phyloP scores from a whole-genome alignment of 345 rosid species.

The Rhizophora apiculata region DNA sequence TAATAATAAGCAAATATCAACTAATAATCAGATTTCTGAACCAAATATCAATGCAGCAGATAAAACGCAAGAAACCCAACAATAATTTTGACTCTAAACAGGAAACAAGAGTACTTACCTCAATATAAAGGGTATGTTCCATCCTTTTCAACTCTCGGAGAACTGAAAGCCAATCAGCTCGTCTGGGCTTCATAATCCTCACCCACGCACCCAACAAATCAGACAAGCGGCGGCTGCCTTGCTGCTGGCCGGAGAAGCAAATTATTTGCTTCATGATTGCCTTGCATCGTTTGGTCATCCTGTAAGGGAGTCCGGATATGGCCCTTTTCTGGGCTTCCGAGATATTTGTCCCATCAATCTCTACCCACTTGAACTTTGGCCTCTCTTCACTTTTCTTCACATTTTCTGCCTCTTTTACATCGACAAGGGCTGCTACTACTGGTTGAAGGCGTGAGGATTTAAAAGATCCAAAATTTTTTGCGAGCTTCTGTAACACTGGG shows the following conservation, averaged over 20 bases:
- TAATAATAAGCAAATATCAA: too few relatives aligned
- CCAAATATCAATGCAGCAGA: too few relatives aligned
- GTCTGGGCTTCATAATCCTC: constrained; percentile 65
- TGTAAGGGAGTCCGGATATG: constrained; percentile 49
- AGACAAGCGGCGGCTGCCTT: constrained; percentile 34
- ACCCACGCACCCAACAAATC: constrained; percentile 68
- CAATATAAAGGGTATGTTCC: constrained; percentile 57
- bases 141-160: constrained; percentile 55
- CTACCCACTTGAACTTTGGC: constrained; percentile 54
- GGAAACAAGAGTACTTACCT: constrained; percentile 54
- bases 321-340: constrained; percentile 49
- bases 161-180: constrained; percentile 78
- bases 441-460: constrained; percentile 17
- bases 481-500: constrained; percentile 7
- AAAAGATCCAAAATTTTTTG: constrained; percentile 7
- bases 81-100: not conserved
- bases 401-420: constrained; percentile 18
- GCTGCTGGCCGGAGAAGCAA: constrained; percentile 32
- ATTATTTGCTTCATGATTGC: constrained; percentile 68
- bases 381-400: constrained; percentile 24
- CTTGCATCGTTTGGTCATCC: constrained; percentile 63
- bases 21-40: too few relatives aligned
- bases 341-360: constrained; percentile 33
- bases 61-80: too few relatives aligned
- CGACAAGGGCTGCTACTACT: constrained; percentile 3